Evolutionary conservation across 768 basidiomycete genomes (phyloP), one percentile per base, ranked within the genome.

Genomic region (Phanerochaete sordida): DNA sequence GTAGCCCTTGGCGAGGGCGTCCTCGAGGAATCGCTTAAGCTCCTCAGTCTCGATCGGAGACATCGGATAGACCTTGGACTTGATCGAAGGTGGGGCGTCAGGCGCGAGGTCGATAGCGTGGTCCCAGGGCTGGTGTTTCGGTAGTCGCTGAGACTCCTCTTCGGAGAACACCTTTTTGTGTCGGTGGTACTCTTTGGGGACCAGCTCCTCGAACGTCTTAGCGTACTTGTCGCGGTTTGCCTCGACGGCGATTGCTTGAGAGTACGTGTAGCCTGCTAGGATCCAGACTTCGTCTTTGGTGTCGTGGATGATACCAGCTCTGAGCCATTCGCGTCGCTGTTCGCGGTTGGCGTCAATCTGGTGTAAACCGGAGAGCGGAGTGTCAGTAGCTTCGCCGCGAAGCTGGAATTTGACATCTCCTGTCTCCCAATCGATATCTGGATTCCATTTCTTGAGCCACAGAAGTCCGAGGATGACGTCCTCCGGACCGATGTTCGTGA

Each of bases 101-200:
- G 54, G 47, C 30, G 53, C 58, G 37, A 66, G 57, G 24, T 65
- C 65, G 21, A 65, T 67, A 2, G 57, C 43, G 43, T 66, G 62
- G 56, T 68, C 67, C 54, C 59, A 67, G 9, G 58, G 56, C 21
- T 31, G 1, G 1, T 57, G 54, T 39, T 56, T 31, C 0, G 69
- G 72, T 0, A 71, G 60, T 15, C 61, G 46, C 28, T 68, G 53
- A 21, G 66, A 68, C 0, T 62, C 53, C 33, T 68, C 59, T 31
- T 72, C 68, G 1, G 35, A 30, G 45, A 73, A 73, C 0, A 73
- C 62, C 2, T 67, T 52, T 1, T 13, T 7, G 31, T 47, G 68
- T 12, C 56, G 53, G 5, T 62, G 59, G 49, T 62, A 66, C 6
- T 57, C 19, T 1, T 45, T 2, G 0, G 65, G 69, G 0, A 70